Conservation (phyloP, 345 rosid species). For the Carallia pectinifolia region DNA sequence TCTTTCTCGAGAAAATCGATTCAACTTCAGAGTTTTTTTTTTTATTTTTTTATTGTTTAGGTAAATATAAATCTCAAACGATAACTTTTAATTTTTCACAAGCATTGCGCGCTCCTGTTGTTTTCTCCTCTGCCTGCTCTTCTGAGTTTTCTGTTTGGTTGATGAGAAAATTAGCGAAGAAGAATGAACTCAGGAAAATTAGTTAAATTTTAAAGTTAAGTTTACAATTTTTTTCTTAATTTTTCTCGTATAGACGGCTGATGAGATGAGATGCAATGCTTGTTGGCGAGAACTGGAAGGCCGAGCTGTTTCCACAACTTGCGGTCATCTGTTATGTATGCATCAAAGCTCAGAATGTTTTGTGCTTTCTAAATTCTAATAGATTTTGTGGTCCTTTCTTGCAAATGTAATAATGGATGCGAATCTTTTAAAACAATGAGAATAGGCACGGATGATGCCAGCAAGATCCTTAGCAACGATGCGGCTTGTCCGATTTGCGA, state of each 20-base stretch:
- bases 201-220: no score
- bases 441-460: constrained; percentile 86
- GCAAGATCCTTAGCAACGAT: constrained; percentile 82
- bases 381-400: not conserved
- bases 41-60: no score
- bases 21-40: no score
- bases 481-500: constrained; percentile 93
- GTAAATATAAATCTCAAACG: no score
- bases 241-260: constrained; percentile 16
- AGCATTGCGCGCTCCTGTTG: no score
- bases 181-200: no score
- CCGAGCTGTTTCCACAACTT: constrained; percentile 81
- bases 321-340: constrained; percentile 93
- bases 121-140: no score
- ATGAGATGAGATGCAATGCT: constrained; percentile 90
- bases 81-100: no score
- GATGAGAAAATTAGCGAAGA: no score
- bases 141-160: no score
- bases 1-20: no score
- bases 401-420: not conserved
- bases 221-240: no score
- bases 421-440: constrained; percentile 39
- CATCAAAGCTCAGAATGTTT: constrained; percentile 16
- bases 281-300: constrained; percentile 98
- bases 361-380: not conserved